phyloP scores from a whole-genome alignment of 176 grass and related monocot species.

The Aegilops tauschii region DNA sequence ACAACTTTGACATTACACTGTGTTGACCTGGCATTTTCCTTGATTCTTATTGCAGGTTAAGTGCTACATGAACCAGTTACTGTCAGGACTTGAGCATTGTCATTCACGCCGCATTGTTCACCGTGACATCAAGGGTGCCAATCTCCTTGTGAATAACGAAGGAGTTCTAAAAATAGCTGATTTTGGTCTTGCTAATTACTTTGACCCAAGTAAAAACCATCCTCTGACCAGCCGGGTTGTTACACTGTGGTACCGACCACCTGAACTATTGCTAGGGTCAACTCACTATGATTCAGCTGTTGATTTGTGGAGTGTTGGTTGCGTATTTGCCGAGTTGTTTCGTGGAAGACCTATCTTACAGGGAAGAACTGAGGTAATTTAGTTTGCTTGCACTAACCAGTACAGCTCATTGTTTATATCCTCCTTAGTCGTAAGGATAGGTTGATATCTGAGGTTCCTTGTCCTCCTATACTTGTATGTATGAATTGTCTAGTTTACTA shows the following conservation, averaged over 20 bases:
- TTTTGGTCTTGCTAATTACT: conserved; percentile 95
- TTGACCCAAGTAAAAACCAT: conserved; percentile 49
- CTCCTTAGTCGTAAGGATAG: not conserved
- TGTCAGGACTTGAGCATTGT: conserved; percentile 84
- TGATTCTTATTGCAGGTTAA: conserved; percentile 63
- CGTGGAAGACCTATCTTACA: conserved; percentile 73
- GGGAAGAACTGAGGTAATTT: conserved; percentile 93
- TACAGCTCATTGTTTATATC: conserved; percentile 1
- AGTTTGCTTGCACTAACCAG: not conserved
- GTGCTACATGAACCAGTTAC: conserved; percentile 92
- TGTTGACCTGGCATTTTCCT: conserved; percentile 6
- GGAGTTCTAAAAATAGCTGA: conserved; percentile 95
- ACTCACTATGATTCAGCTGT: conserved; percentile 90
- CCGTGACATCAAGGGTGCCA: conserved; percentile 95
- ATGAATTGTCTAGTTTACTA: not conserved
- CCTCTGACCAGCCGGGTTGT: conserved; percentile 94
- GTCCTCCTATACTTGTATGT: not conserved
- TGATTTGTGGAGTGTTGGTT: conserved; percentile 95
- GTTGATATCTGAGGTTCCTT: not conserved
- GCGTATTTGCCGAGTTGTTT: conserved; percentile 95
- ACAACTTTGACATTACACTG: not conserved
- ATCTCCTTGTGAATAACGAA: conserved; percentile 91
- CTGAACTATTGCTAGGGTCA: conserved; percentile 91
- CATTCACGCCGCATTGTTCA: conserved; percentile 75
- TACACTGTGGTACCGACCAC: conserved; percentile 95